Evolutionary conservation across 768 basidiomycete genomes (phyloP).

Genomic region (Pisolithus tinctorius): DNA sequence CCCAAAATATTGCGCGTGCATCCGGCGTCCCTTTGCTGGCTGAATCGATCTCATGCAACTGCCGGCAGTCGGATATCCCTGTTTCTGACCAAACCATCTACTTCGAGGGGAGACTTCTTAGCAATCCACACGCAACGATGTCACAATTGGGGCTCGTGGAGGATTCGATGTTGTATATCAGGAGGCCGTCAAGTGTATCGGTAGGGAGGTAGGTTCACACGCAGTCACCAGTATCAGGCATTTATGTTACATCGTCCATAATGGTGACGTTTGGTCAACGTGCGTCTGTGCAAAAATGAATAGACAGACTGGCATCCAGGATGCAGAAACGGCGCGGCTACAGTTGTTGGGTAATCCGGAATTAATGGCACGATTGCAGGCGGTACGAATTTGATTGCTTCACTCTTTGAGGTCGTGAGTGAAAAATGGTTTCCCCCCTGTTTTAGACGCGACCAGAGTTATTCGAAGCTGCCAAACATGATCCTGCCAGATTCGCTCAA

Average conservation of each 20-base stretch:
- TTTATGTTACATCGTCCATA: not conserved
- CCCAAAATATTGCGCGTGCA: not conserved
- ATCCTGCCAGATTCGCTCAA: slow-evolving; percentile 71
- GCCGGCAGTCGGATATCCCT: slow-evolving; percentile 64
- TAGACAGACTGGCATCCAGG: slow-evolving; percentile 55
- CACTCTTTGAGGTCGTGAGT: not conserved
- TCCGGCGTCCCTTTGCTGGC: not conserved
- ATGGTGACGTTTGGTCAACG: not conserved
- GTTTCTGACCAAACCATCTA: slow-evolving; percentile 67
- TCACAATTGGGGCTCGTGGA: slow-evolving; percentile 51
- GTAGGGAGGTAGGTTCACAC: not conserved
- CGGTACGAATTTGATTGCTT: slow-evolving; percentile 36
- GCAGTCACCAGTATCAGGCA: too few species aligned
- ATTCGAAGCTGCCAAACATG: slow-evolving; percentile 57
- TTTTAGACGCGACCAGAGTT: slow-evolving; percentile 75
- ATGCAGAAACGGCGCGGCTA: slow-evolving; percentile 86
- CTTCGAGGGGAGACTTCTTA: slow-evolving; percentile 59
- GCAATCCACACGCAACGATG: slow-evolving; percentile 62
- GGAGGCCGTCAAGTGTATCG: slow-evolving; percentile 46
- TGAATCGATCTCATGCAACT: not conserved
- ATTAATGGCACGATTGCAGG: slow-evolving; percentile 66
- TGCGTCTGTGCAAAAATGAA: not conserved
- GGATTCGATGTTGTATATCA: slow-evolving; percentile 59
- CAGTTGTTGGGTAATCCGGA: slow-evolving; percentile 80
- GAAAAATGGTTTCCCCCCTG: not conserved